Base-by-base conservation (phyloP, 2,329 filamentous ascomycete species). In the Arachnomyces sp. region DNA sequence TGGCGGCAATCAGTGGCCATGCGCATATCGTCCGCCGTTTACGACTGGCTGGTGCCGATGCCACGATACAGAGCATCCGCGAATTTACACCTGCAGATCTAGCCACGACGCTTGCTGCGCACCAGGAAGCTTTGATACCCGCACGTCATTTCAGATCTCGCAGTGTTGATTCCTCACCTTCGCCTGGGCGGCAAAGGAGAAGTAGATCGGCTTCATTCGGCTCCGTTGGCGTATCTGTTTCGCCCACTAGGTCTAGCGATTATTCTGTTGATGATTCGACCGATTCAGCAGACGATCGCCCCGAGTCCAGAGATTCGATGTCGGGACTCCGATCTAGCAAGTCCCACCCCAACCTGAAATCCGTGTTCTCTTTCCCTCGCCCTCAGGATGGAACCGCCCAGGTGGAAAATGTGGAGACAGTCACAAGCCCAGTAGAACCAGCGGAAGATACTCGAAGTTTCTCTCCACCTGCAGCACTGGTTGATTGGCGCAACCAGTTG, bases 1-100 rank as follows among this genome's bases (percentile, higher is more conserved):
- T 90, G 56, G 86, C 87, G 14, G 80, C 83, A 17, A 74, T 93
- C 54, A 81, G 84, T 59, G 77, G 81, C 46, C 81, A 88, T 54
- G 67, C 77, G 8, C 80, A 87, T 55, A 86, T 92, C 49, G 81
- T 90, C 11, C 75, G 82, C 44, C 77, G 82, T 11, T 72, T 94
- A 43, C 79, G 89, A 49, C 70, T 83, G 16, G 75, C 77, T 31
- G 83, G 84, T 30, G 84, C 84, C 2, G 81, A 88, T 60, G 76
- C 82, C 25, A 79, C 73, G 33, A 70, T 84, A 44, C 73, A 79
- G 49, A 89, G 79, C 54, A 63, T 84, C 34, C 79, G 79, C 37
- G 82, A 82, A 15, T 79, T 83, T 46, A 81, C 79, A 2, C 74
- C 84, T 12, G 73, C 80, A 2, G 84, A 92, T 56, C 69, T 92